Evolutionary conservation across 2,329 filamentous ascomycete species (phyloP).

Genomic region (Fusarium sp.): DNA sequence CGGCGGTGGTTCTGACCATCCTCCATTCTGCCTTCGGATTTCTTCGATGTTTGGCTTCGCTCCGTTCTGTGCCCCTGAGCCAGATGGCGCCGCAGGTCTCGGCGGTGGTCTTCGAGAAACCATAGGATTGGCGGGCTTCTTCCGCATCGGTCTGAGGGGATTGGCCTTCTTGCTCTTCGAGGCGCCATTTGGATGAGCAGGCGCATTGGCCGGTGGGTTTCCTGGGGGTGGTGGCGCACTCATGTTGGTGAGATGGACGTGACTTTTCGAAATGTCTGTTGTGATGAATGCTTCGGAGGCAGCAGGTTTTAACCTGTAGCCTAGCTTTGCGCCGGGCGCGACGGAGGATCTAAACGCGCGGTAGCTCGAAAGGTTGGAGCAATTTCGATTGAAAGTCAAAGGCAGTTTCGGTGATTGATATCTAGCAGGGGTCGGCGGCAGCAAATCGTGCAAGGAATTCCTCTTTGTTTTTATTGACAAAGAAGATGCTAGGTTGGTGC

Average conservation of each 20-base stretch:
- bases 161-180: conserved; percentile 50
- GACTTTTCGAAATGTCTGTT: background rate
- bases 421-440: background rate
- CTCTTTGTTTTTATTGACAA: conserved; percentile 33
- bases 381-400: conserved; percentile 4
- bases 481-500: conserved; percentile 26
- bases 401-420: conserved; percentile 2
- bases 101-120: conserved; percentile 63
- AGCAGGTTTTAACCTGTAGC: conserved; percentile 32
- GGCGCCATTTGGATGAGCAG: conserved; percentile 52
- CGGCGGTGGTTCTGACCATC: conserved; percentile 68
- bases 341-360: conserved; percentile 4
- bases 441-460: background rate
- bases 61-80: conserved; percentile 44
- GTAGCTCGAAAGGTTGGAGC: background rate
- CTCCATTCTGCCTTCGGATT: conserved; percentile 61
- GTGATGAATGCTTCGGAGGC: conserved; percentile 10
- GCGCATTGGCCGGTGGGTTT: conserved; percentile 42
- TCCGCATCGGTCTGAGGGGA: conserved; percentile 56
- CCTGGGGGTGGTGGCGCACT: conserved; percentile 55
- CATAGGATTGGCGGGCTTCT: conserved; percentile 68
- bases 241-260: conserved; percentile 52
- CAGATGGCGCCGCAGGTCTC: conserved; percentile 43
- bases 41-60: conserved; percentile 55
- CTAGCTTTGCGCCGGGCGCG: conserved; percentile 34